Conservation (phyloP, 768 basidiomycete genomes). For the Naganishia vaughanmartiniae region DNA sequence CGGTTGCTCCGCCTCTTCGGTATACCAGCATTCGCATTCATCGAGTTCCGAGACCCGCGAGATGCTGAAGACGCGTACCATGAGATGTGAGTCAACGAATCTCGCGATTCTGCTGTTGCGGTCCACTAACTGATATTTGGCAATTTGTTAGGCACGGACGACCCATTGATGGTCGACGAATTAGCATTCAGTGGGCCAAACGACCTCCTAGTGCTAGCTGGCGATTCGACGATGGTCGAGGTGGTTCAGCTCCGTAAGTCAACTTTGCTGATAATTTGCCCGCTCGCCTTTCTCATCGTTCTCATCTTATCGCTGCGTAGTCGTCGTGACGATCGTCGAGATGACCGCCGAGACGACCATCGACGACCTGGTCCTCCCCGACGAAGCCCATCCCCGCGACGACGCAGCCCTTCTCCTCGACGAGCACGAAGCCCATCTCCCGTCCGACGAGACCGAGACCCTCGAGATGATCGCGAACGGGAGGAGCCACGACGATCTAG, state of each 20-base stretch:
- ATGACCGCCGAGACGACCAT: conserved; percentile 50
- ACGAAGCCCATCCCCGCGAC: conserved; percentile 34
- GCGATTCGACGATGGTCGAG: conserved; percentile 64
- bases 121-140: not conserved
- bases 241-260: conserved; percentile 54
- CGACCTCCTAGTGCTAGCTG: conserved; percentile 78
- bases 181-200: conserved; percentile 82
- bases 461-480: conserved; percentile 26
- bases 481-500: conserved; percentile 22
- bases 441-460: not conserved
- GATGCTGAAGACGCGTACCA: conserved; percentile 81
- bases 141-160: conserved; percentile 65
- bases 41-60: conserved; percentile 73
- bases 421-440: conserved; percentile 34
- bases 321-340: conserved; percentile 56
- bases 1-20: conserved; percentile 21
- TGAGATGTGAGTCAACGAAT: conserved; percentile 63
- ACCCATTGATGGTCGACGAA: conserved; percentile 68
- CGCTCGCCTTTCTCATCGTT: not conserved
- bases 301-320: conserved; percentile 55
- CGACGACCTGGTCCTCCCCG: conserved; percentile 46
- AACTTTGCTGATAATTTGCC: not conserved
- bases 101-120: no score
- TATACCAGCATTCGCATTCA: conserved; percentile 71
- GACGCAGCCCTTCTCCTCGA: conserved; percentile 36